Percentiles rank a stretch among this genome's conserved stretches.
Evolutionary conservation across 2,329 filamentous ascomycete genomes (phyloP).

Genomic region (Beauveria varroae): DNA sequence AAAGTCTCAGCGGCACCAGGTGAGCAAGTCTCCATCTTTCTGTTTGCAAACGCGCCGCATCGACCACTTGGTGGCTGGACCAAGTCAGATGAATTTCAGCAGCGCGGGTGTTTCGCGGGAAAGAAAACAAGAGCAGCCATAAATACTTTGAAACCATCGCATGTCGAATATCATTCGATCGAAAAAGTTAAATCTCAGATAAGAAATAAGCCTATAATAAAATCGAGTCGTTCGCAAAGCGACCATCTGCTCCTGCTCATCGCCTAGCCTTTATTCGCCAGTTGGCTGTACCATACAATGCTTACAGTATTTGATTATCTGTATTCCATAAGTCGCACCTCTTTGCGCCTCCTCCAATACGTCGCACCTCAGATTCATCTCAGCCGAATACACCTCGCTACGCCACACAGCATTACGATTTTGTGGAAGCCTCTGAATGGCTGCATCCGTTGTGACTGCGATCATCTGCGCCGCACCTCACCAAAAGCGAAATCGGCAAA

Average conservation of each 20-base stretch:
- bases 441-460: slow-evolving; percentile 9
- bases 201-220: not conserved
- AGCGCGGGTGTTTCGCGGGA: not conserved
- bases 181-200: no score
- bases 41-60: slow-evolving; percentile 7
- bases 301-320: not conserved
- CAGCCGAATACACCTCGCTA: not conserved
- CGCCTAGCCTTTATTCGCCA: not conserved
- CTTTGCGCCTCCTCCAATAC: not conserved
- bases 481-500: not conserved
- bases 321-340: no score
- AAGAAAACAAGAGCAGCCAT: not conserved
- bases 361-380: slow-evolving; percentile 4
- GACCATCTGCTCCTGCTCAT: not conserved
- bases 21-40: not conserved
- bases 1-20: not conserved
- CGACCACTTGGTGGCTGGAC: not conserved
- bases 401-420: not conserved
- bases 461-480: not conserved
- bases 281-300: not conserved
- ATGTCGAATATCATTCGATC: not conserved
- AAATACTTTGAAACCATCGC: not conserved
- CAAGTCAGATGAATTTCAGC: not conserved
- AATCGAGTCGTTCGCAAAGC: not conserved
- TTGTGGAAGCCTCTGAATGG: not conserved